These are phyloP conservation scores for Nicotiana otophora DNA, from an alignment of 257 asterid genomes.

Conservation along the genomic window DNA sequence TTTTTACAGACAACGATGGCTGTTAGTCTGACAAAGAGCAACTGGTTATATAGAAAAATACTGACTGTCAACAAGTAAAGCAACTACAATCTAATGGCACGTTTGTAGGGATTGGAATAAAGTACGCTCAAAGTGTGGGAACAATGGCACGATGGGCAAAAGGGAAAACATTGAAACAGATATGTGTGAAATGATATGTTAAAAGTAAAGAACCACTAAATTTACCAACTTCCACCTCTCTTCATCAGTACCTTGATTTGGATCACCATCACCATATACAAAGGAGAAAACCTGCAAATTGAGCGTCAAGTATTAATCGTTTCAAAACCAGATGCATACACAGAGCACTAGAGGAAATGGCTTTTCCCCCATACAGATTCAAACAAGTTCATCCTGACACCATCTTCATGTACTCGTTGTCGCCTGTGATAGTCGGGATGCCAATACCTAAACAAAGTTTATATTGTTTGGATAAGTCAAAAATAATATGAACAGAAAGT, in stretches of 20 bases:
- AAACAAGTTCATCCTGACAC: slow-evolving; percentile 71
- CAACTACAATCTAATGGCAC: background rate
- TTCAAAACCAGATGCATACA: slow-evolving; percentile 10
- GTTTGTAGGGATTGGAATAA: background rate
- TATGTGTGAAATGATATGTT: background rate
- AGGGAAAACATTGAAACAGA: background rate
- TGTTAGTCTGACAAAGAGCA: background rate
- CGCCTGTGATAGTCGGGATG: slow-evolving; percentile 84
- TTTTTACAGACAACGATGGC: background rate
- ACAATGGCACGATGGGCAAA: background rate
- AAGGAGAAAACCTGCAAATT: slow-evolving; percentile 75
- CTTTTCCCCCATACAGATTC: slow-evolving; percentile 58
- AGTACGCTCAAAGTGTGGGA: background rate
- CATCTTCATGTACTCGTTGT: slow-evolving; percentile 41
- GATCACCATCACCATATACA: slow-evolving; percentile 98
- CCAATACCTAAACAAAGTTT: slow-evolving; percentile 61
- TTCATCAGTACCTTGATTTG: slow-evolving; percentile 97
- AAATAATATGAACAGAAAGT: background rate
- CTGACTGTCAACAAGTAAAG: background rate
- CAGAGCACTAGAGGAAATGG: background rate
- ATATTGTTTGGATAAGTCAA: background rate
- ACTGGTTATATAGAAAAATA: background rate
- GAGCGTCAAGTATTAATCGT: background rate
- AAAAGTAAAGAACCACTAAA: slow-evolving; percentile 40
- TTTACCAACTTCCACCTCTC: slow-evolving; percentile 99